phyloP scores from a whole-genome alignment of 208 protist species.

The Spironucleus salmonicida region DNA sequence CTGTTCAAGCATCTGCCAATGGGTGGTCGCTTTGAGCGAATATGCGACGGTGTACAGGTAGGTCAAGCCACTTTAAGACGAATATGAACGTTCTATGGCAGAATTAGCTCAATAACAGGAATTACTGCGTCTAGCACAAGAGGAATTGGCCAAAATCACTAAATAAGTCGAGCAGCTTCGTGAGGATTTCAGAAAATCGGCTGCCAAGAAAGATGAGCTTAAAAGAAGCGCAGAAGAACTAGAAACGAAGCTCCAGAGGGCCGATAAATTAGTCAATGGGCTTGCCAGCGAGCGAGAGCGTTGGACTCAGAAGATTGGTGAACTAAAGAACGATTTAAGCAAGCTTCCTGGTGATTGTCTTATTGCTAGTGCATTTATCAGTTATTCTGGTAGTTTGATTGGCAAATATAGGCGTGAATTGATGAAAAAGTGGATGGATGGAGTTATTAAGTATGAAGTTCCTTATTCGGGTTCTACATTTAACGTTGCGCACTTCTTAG shows the following conservation, averaged over 20 bases:
- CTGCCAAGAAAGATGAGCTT: slow-evolving; percentile 44
- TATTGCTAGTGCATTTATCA: slow-evolving; percentile 79
- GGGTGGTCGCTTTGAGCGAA: slow-evolving; percentile 76
- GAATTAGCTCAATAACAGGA: slow-evolving; percentile 58
- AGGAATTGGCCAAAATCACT: slow-evolving; percentile 58
- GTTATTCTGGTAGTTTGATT: slow-evolving; percentile 84
- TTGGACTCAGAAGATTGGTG: slow-evolving; percentile 63
- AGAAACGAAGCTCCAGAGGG: slow-evolving; percentile 80
- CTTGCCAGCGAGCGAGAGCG: slow-evolving; percentile 78
- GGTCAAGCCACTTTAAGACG: slow-evolving; percentile 12
- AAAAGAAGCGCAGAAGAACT: slow-evolving; percentile 68
- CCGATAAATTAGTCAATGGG: slow-evolving; percentile 79
- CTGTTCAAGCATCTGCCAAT: slow-evolving; percentile 77
- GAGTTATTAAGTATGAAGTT: not conserved
- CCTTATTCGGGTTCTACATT: not conserved
- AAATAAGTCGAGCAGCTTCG: slow-evolving; percentile 71
- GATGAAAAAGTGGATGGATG: slow-evolving; percentile 56
- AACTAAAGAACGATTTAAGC: not conserved
- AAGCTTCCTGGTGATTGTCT: slow-evolving; percentile 68
- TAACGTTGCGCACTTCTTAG: slow-evolving; percentile 9
- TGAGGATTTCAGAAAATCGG: slow-evolving; percentile 58
- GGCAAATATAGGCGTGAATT: slow-evolving; percentile 71
- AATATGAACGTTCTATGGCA: not conserved
- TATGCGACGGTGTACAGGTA: slow-evolving; percentile 34
- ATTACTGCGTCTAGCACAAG: slow-evolving; percentile 68